Evolutionary conservation across 2,329 filamentous ascomycete genomes (phyloP).

Genomic region (Alternaria triticimaculans): DNA sequence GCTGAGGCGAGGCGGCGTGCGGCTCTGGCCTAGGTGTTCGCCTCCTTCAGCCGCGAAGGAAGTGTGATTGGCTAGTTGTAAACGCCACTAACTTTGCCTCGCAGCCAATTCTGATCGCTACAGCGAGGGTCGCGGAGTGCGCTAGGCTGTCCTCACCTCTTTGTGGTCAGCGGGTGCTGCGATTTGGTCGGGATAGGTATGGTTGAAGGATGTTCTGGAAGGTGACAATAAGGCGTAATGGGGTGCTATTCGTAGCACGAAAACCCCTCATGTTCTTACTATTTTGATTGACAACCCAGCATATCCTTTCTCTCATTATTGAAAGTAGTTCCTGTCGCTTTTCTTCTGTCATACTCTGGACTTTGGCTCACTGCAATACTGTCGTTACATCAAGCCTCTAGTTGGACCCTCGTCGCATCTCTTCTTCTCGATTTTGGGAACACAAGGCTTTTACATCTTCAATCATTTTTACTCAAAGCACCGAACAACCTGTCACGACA

Average conservation of each 20-base stretch:
- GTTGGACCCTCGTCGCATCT: no score
- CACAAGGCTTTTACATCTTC: neutral
- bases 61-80: neutral
- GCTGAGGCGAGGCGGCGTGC: neutral
- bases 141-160: neutral
- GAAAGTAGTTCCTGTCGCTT: neutral
- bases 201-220: conserved; percentile 1
- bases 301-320: neutral
- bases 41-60: no score
- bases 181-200: neutral
- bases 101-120: conserved; percentile 3
- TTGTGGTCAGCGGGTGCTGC: neutral
- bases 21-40: no score
- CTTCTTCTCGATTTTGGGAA: neutral
- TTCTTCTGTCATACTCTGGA: no score
- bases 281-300: neutral
- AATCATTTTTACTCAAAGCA: neutral
- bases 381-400: neutral
- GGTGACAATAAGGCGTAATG: neutral
- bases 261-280: conserved; percentile 10
- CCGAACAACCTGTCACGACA: neutral
- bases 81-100: conserved; percentile 14
- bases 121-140: neutral
- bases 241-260: neutral
- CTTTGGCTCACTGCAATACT: neutral